Base-by-base conservation (phyloP, 2,329 filamentous ascomycete species). In the Diaporthe capsici region DNA sequence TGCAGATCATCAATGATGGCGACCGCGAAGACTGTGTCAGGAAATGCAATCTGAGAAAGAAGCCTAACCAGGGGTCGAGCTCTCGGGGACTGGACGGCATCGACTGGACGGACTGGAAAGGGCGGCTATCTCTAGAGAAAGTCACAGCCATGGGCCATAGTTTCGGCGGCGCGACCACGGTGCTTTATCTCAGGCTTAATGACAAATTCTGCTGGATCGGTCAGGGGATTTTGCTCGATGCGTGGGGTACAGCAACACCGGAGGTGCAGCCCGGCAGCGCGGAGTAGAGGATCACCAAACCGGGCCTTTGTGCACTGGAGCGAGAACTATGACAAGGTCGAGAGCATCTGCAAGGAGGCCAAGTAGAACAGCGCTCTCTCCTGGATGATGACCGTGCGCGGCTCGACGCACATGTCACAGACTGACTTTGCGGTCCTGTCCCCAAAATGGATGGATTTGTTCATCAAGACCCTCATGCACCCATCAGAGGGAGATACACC, bases 261-360 rank as follows among this genome's bases (percentile, higher is more conserved):
- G 87, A 78, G 78, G 83, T 87, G 72, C 81, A 49, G 86, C 88
- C 42, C 84, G 86, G 25, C 83, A 85, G 42, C 17, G 1, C 79
- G 85, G 78, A 77, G 65, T 71, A 79, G 5, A 84, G 86, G 22
- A 82, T 88, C 8, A 84, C 85, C 51, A 86, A 88, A 17, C 92
- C 92, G 7, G 81, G 92, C 91, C 0, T 94, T 94, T 83, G 93
- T 93, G 86, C 92, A 93, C 82, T 94, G 92, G 92, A 87, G 89
- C 31, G 85, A 87, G 3, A 94, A 93, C 76, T 92, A 92, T 79
- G 84, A 90, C 55, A 86, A 88, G 49, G 86, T 93, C 13, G 86
- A 88, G 77, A 84, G 85, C 0, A 84, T 94, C 22, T 90, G 91
- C 80, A 83, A 87, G 34, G 91, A 94, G 82, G 89, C 86, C 4